Conservation (phyloP, 805 yeast genomes). For the Phaffomyces thermotolerans region DNA sequence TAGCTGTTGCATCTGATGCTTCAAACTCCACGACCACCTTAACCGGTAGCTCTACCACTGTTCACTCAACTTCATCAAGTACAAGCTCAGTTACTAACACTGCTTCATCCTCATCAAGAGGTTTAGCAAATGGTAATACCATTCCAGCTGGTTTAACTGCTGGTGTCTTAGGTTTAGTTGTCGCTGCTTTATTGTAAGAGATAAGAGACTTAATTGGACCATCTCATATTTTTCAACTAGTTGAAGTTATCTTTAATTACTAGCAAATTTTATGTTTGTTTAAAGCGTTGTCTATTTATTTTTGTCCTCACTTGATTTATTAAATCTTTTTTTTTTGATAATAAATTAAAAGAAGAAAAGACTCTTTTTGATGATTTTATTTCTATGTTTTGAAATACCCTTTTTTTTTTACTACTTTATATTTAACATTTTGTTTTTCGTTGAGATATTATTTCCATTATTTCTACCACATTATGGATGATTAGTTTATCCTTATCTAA, state of each 20-base stretch:
- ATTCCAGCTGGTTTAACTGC: slow-evolving; percentile 23
- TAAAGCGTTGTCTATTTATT: too few species aligned
- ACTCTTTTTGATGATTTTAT: not conserved
- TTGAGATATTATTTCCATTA: too few species aligned
- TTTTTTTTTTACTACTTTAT: not conserved
- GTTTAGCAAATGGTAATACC: slow-evolving; percentile 12
- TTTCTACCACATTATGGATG: not conserved
- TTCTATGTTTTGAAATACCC: not conserved
- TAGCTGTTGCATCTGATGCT: slow-evolving; percentile 16
- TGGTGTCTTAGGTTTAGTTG: slow-evolving; percentile 22
- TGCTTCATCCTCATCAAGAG: slow-evolving; percentile 15
- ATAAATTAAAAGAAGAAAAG: not conserved
- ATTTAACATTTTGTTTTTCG: too few species aligned
- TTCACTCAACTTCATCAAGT: slow-evolving; percentile 11
- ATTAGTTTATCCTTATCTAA: not conserved
- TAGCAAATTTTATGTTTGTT: too few species aligned
- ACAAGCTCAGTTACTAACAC: too few species aligned
- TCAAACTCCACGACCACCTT: slow-evolving; percentile 26
- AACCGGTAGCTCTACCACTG: slow-evolving; percentile 11
- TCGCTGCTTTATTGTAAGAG: slow-evolving; percentile 21
- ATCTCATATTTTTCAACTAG: not conserved
- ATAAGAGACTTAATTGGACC: not conserved
- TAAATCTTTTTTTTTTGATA: not conserved
- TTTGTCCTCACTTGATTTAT: not conserved
- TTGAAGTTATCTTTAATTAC: too few species aligned